phyloP scores from a whole-genome alignment of 495 filamentous ascomycete genomes.

The Aspergillus saccharolyticus region DNA sequence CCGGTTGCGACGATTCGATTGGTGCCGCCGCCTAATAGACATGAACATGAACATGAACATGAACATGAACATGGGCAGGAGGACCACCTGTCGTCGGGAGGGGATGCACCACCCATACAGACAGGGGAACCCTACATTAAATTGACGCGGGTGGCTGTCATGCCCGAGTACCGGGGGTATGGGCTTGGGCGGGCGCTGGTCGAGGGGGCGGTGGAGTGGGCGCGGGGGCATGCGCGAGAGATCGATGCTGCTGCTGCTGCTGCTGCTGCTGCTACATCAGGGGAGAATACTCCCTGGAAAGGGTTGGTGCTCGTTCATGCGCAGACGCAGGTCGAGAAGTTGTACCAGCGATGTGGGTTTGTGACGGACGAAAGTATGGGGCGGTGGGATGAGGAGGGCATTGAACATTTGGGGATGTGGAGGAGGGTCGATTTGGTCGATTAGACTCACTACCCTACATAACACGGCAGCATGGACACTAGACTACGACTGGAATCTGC shows the following conservation, averaged over 20 bases:
- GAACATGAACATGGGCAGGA: constrained; percentile 4
- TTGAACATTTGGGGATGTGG: constrained; percentile 81
- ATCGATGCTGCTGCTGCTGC: constrained; percentile 30
- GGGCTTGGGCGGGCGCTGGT: constrained; percentile 47
- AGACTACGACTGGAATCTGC: no score
- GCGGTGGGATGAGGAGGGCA: constrained; percentile 77
- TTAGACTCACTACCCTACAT: no score
- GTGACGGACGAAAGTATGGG: constrained; percentile 64
- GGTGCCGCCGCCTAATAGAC: constrained; percentile 59
- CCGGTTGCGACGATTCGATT: constrained; percentile 67
- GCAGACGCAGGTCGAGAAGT: constrained; percentile 53
- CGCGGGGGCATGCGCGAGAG: constrained; percentile 46
- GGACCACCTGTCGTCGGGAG: no score
- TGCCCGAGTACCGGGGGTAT: constrained; percentile 9
- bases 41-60: background rate
- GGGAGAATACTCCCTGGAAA: constrained; percentile 51
- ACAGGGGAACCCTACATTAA: constrained; percentile 70
- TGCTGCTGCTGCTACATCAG: constrained; percentile 17
- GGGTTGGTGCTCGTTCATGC: constrained; percentile 73
- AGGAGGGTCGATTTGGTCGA: constrained; percentile 26
- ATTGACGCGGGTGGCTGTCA: constrained; percentile 12
- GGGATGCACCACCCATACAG: no score
- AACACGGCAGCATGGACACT: no score
- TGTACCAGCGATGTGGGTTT: constrained; percentile 68
- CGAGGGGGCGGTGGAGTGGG: constrained; percentile 58